A percentile compares a stretch with the other conserved stretches of the same genome.
These are phyloP conservation scores for Casuarina equisetifolia DNA, from an alignment of 306 rosid species.

Conservation along the genomic window DNA sequence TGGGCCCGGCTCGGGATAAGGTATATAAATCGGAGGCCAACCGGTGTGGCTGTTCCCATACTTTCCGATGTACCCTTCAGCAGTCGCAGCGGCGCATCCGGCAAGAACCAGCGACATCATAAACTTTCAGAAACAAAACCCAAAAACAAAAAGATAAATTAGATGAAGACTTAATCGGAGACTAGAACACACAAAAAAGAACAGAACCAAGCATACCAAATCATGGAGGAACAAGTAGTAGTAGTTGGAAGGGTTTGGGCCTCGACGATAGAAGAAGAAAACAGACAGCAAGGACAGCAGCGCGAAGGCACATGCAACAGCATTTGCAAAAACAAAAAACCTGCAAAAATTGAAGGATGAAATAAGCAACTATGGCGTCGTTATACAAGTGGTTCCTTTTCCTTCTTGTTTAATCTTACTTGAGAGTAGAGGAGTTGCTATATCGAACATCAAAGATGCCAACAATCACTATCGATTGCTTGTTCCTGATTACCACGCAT, in stretches of 20 bases:
- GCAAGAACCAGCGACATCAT: constrained; percentile 34
- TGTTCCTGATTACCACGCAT: constrained; percentile 41
- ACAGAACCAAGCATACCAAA: constrained; percentile 37
- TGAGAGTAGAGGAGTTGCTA: constrained; percentile 42
- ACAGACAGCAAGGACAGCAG: constrained; percentile 30
- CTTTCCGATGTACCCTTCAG: constrained; percentile 50
- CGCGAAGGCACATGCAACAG: constrained; percentile 41
- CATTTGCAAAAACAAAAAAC: constrained; percentile 52
- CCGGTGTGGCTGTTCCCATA: constrained; percentile 51
- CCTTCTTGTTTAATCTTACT: constrained; percentile 6
- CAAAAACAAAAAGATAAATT: neutral
- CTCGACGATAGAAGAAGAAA: constrained; percentile 21
- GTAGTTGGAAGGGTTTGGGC: constrained; percentile 31
- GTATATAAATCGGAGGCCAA: constrained; percentile 44
- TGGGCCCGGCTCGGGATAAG: too few relatives aligned
- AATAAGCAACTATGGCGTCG: neutral
- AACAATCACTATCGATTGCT: constrained; percentile 25
- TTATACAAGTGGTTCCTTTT: neutral
- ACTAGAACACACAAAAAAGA: neutral
- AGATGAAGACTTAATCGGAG: neutral
- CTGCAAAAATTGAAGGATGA: constrained; percentile 25
- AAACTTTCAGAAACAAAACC: constrained; percentile 26
- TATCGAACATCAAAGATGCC: constrained; percentile 49
- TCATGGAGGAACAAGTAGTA: constrained; percentile 52
- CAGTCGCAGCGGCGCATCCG: constrained; percentile 54